Evolutionary conservation across 2,329 filamentous ascomycete species (phyloP).

Genomic region (Aspergillus sp.): DNA sequence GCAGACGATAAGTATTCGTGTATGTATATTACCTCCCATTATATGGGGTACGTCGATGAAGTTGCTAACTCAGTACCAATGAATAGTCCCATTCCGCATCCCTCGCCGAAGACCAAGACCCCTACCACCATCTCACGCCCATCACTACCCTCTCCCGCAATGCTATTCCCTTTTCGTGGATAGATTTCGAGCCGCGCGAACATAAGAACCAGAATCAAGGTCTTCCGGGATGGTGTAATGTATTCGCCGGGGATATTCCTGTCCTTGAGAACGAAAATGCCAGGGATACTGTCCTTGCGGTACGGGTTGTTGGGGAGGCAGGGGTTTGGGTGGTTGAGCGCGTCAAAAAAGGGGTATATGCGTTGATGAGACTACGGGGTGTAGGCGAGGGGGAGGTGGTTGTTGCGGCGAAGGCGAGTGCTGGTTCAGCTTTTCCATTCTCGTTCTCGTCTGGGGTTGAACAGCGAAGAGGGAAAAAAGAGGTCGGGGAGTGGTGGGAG

Average conservation of each 20-base stretch:
- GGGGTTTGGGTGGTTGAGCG: slow-evolving; percentile 39
- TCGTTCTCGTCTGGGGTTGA: neutral
- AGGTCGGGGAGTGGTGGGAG: slow-evolving; percentile 36
- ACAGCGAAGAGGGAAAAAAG: neutral
- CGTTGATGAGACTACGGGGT: slow-evolving; percentile 38
- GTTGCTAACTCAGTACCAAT: slow-evolving; percentile 1
- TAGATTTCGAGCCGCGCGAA: slow-evolving; percentile 33
- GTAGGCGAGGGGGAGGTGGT: slow-evolving; percentile 42
- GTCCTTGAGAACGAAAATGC: slow-evolving; percentile 28
- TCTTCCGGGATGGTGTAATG: slow-evolving; percentile 31
- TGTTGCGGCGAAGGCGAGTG: slow-evolving; percentile 37
- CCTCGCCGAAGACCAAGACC: slow-evolving; percentile 27
- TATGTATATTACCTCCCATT: neutral
- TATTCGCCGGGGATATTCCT: slow-evolving; percentile 43
- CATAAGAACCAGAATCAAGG: slow-evolving; percentile 26
- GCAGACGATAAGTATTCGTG: neutral
- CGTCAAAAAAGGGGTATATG: slow-evolving; percentile 43
- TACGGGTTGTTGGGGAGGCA: slow-evolving; percentile 6
- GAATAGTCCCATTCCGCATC: slow-evolving; percentile 39
- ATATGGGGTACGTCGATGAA: too few species aligned
- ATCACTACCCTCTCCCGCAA: slow-evolving; percentile 40
- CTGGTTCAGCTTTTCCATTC: neutral
- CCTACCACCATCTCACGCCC: slow-evolving; percentile 37
- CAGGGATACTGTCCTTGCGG: neutral
- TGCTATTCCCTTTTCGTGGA: slow-evolving; percentile 42